Evolutionary conservation across 2,329 filamentous ascomycete genomes (phyloP).

Genomic region (Podosphaera fusca): DNA sequence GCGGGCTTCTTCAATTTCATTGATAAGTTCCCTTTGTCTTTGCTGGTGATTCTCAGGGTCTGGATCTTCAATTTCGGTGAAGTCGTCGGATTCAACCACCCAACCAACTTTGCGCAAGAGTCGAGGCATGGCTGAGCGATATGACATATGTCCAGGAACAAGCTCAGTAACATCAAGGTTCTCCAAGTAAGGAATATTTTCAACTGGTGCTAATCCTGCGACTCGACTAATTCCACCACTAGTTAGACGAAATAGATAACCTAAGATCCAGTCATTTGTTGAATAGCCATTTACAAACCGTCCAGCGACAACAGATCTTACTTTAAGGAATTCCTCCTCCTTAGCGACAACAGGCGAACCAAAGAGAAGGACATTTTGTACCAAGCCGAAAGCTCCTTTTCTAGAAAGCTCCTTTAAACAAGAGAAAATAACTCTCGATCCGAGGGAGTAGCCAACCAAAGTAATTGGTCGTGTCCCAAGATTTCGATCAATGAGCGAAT

Average conservation of each 20-base stretch:
- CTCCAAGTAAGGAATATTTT: conserved; percentile 58
- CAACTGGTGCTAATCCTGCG: conserved; percentile 58
- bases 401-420: conserved; percentile 70
- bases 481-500: conserved; percentile 79
- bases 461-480: conserved; percentile 80
- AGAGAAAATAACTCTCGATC: conserved; percentile 76
- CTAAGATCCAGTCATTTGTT: conserved; percentile 89
- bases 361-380: conserved; percentile 92
- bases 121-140: conserved; percentile 75
- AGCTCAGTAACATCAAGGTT: conserved; percentile 72
- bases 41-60: conserved; percentile 82
- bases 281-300: conserved; percentile 89
- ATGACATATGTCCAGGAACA: conserved; percentile 89
- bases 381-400: conserved; percentile 61
- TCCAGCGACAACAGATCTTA: conserved; percentile 67
- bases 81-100: conserved; percentile 80
- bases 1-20: conserved; percentile 85
- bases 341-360: conserved; percentile 82
- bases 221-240: conserved; percentile 76
- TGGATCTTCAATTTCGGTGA: conserved; percentile 87
- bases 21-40: conserved; percentile 78
- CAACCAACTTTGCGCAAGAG: conserved; percentile 75
- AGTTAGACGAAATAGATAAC: conserved; percentile 86
- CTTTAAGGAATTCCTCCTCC: conserved; percentile 66
- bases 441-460: conserved; percentile 82